Percentiles rank a stretch among this genome's conserved stretches.
Conservation (phyloP, 306 rosid genomes). For the Prunus padus region DNA sequence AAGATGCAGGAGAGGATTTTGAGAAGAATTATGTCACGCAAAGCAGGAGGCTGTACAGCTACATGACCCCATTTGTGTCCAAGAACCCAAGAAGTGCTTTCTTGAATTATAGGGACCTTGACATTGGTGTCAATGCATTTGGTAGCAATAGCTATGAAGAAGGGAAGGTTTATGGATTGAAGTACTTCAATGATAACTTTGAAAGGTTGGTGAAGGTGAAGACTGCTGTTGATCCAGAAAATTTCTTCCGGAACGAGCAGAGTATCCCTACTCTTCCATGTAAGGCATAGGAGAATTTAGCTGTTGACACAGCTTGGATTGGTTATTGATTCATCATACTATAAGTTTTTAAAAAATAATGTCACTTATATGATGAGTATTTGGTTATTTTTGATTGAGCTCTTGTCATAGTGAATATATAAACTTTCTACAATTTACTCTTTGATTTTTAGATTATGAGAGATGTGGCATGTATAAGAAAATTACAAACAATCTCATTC, state of each 20-base stretch:
- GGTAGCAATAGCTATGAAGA: slow-evolving; percentile 41
- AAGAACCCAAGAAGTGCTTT: slow-evolving; percentile 73
- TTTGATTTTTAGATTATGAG: neutral
- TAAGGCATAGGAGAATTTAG: slow-evolving; percentile 17
- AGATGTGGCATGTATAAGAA: neutral
- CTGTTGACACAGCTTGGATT: neutral
- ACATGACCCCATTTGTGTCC: slow-evolving; percentile 74
- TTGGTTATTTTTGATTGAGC: neutral
- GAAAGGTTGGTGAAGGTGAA: slow-evolving; percentile 66
- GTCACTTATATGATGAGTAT: neutral
- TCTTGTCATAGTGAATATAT: neutral
- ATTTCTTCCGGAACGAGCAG: slow-evolving; percentile 76
- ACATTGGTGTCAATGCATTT: slow-evolving; percentile 51
- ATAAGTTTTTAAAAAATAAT: neutral
- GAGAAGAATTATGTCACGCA: slow-evolving; percentile 29
- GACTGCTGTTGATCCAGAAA: slow-evolving; percentile 54
- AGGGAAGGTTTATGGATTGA: slow-evolving; percentile 55
- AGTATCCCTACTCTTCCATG: slow-evolving; percentile 54
- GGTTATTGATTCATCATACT: slow-evolving; percentile 6
- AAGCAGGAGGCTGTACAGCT: slow-evolving; percentile 44
- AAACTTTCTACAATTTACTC: neutral
- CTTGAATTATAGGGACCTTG: slow-evolving; percentile 73
- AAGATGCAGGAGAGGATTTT: slow-evolving; percentile 25
- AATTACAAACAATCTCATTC: neutral
- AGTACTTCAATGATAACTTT: slow-evolving; percentile 59